Evolutionary conservation across 2,329 filamentous ascomycete species (phyloP), one percentile per base, ranked within the genome.

Genomic region (Aspergillus niger): DNA sequence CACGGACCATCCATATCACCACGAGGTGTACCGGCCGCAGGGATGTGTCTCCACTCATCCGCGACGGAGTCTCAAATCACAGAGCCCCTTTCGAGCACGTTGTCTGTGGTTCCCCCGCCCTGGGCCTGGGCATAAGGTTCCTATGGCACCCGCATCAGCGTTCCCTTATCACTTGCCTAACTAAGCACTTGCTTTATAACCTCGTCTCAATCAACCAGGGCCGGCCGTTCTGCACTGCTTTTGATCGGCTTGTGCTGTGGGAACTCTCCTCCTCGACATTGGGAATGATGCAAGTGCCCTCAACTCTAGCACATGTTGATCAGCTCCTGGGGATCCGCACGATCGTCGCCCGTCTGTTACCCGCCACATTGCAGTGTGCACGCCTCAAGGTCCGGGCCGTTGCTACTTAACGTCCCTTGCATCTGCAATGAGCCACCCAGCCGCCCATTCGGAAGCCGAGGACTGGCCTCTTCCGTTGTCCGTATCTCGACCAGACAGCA

Each of bases 401-500:
- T 39, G 17, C 39, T n/a, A 36, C n/a, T 32, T 39, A 20, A 55
- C 13, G 32, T 26, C 57, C 48, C 24, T 47, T 28, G 36, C 30
- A 20, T 38, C 53, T 50, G 55, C 52, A 47, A 68, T 67, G 66
- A 65, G 58, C 60, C 64, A 48, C 28, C 49, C 59, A 17, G 48
- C 55, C 8, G 51, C 54, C 26, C 13, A 57, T 28, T 50, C 58
- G n/a, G 69, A 72, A 20, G 63, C 53, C 13, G 63, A 65, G 26
- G 70, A 74, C 55, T 73, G 72, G 72, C 72, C 72, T 36, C 63
- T 72, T 43, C 39, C 53, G 32, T 69, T 61, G 20, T 59, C 65
- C 10, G 62, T 36, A 6, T 22, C 62, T 32, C 62, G 66, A 26
- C 68, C 67, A 51, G 63, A 66, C 54, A 67, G 66, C 61, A 70